phyloP scores from a whole-genome alignment of 2,329 filamentous ascomycete genomes.

The Hymenoscyphus fructigenus region DNA sequence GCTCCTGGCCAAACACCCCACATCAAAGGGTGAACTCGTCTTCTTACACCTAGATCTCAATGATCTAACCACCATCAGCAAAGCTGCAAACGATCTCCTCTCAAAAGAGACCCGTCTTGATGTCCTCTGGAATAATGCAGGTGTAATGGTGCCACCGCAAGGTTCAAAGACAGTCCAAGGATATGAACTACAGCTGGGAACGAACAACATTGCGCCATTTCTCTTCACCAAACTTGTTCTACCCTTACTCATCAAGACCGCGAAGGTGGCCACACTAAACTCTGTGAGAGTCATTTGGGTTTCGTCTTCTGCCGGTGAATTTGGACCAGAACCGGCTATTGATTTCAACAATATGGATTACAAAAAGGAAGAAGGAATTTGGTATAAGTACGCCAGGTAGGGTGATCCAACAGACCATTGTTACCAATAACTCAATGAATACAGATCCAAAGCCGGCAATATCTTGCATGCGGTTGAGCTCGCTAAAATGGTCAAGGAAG shows the following conservation, averaged over 20 bases:
- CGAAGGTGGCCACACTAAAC: not conserved
- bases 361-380: not conserved
- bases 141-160: slow-evolving; percentile 37
- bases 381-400: slow-evolving; percentile 14
- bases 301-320: not conserved
- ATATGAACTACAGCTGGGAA: slow-evolving; percentile 38
- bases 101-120: slow-evolving; percentile 37
- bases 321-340: slow-evolving; percentile 9
- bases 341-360: slow-evolving; percentile 23
- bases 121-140: slow-evolving; percentile 41
- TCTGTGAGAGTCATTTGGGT: slow-evolving; percentile 18
- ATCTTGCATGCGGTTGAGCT: slow-evolving; percentile 17
- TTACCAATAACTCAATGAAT: no score
- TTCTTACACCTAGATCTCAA: slow-evolving; percentile 40
- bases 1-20: slow-evolving; percentile 33
- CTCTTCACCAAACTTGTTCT: slow-evolving; percentile 38
- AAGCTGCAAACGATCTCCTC: slow-evolving; percentile 37
- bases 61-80: slow-evolving; percentile 40
- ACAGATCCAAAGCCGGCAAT: slow-evolving; percentile 25
- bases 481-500: slow-evolving; percentile 17
- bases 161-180: slow-evolving; percentile 35
- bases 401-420: no score
- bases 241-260: slow-evolving; percentile 20
- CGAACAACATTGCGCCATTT: slow-evolving; percentile 37
- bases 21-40: slow-evolving; percentile 34